A percentile compares a stretch with the other conserved stretches of the same genome.
Conservation (phyloP, 1,284 basidiomycete genomes). For the Garcileccinum viscosum region DNA sequence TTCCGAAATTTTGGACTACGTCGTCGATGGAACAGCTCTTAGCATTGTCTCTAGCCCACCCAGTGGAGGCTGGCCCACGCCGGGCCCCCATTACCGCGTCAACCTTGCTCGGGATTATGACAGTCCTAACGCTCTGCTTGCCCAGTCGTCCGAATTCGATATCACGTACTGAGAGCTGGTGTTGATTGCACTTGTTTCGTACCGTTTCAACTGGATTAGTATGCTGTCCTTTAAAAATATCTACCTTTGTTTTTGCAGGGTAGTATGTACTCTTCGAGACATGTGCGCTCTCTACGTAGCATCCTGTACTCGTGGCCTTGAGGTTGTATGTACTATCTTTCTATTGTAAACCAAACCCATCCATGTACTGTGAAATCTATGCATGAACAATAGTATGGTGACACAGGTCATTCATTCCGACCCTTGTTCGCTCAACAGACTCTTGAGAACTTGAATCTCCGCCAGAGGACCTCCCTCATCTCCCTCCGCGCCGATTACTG, state of each 20-base stretch:
- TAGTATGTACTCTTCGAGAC: neutral
- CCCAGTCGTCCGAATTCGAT: neutral
- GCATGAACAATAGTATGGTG: neutral
- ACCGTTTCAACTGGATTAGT: neutral
- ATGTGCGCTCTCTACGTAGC: neutral
- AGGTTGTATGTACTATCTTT: neutral
- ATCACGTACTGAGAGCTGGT: neutral
- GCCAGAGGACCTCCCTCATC: constrained; percentile 63
- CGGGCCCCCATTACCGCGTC: neutral
- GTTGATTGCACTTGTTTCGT: neutral
- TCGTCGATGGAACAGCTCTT: neutral
- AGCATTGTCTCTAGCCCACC: neutral
- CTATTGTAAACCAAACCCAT: neutral
- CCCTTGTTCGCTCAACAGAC: constrained; percentile 30
- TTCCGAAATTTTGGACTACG: neutral
- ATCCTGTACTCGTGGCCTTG: neutral
- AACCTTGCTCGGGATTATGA: neutral
- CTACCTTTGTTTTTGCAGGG: neutral
- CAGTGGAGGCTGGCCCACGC: neutral
- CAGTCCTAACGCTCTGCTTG: neutral
- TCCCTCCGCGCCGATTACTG: constrained; percentile 61
- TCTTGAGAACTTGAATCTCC: constrained; percentile 54
- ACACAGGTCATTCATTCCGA: neutral
- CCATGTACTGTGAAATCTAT: neutral
- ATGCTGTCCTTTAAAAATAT: neutral